Base-by-base conservation (phyloP, 768 basidiomycete genomes). In the Mycena crocata region DNA sequence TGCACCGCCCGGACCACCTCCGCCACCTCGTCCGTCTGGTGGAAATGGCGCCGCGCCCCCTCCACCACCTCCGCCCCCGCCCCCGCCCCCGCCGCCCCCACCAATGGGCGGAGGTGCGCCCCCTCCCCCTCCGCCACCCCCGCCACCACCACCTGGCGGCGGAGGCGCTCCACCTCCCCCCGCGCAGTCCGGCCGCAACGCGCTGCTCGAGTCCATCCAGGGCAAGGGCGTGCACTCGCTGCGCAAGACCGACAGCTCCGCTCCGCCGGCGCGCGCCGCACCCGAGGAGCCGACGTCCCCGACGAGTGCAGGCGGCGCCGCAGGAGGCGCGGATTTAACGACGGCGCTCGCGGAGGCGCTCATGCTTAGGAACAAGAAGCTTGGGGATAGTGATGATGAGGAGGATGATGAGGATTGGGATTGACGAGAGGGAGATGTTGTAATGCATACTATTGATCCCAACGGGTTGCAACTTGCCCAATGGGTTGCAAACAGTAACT, bases 321-420 rank as follows among this genome's bases (percentile, higher is more conserved):
- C 74, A 17, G 89, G 83, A 15, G 93, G 91, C 9, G 91, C 86
- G 0, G 91, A 96, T 78, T 77, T 97, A 65, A 95, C 95, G 0
- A 84, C 88, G 5, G 93, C 94, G 10, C 81, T 98, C 49, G 96
- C 95, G 7, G 92, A 89, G 52, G 95, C 95, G 1, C 78, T 98
- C 67, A 80, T 90, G 71, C 88, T 91, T 75, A 81, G 96, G 71
- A 97, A 93, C 75, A 94, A 93, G 81, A 91, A 93, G 73, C 80
- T 97, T 71, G 95, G 93, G 2, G 94, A 95, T 71, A 93, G 92
- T 72, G 92, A 93, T 70, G 91, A 92, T 24, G 92, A 92, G 6
- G 90, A 90, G 0, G 90, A 91, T 35, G 90, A 90, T 44, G 89
- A 89, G 63, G 92, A 91, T 75, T 86, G 84, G 81, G 85, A 74